These are phyloP conservation scores for Phytophthora hibernalis DNA, from an alignment of 352 stramenopile genomes.

Conservation along the genomic window DNA sequence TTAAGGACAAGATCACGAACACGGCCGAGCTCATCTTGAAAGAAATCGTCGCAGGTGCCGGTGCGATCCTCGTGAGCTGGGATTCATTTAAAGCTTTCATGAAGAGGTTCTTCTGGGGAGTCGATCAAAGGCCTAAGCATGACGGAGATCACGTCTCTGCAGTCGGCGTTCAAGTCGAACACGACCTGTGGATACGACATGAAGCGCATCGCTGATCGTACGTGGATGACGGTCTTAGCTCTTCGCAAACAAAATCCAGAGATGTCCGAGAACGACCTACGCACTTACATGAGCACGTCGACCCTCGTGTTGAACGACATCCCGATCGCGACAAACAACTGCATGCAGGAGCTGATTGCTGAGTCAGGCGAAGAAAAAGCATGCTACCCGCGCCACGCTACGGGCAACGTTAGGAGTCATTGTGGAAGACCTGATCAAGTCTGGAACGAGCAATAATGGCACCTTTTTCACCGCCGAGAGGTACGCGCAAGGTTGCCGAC, in stretches of 20 bases:
- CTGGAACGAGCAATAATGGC: slow-evolving; percentile 29
- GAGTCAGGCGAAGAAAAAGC: slow-evolving; percentile 16
- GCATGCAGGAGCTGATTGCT: slow-evolving; percentile 34
- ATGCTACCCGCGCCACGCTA: slow-evolving; percentile 38
- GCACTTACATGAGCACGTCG: slow-evolving; percentile 30
- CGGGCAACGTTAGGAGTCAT: slow-evolving; percentile 54
- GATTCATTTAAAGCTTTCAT: slow-evolving; percentile 24
- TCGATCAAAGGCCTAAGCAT: slow-evolving; percentile 17
- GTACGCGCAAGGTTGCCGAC: slow-evolving; percentile 43
- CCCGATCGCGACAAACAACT: slow-evolving; percentile 44
- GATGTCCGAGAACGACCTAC: slow-evolving; percentile 28
- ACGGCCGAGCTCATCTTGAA: slow-evolving; percentile 14
- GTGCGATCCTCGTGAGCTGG: slow-evolving; percentile 27
- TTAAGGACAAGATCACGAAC: slow-evolving; percentile 18
- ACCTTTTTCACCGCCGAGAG: slow-evolving; percentile 30
- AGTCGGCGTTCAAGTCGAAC: slow-evolving; percentile 18
- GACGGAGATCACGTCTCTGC: slow-evolving; percentile 18
- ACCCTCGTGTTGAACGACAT: slow-evolving; percentile 51
- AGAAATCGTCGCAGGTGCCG: slow-evolving; percentile 35
- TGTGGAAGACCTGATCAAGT: slow-evolving; percentile 47
- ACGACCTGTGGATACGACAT: slow-evolving; percentile 32
- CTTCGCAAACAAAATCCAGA: slow-evolving; percentile 14
- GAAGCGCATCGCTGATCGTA: slow-evolving; percentile 29
- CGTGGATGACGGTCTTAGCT: slow-evolving; percentile 22
- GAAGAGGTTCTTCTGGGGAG: slow-evolving; percentile 20